Evolutionary conservation across 306 rosid genomes (phyloP).

Genomic region (Casuarina cunninghamiana): DNA sequence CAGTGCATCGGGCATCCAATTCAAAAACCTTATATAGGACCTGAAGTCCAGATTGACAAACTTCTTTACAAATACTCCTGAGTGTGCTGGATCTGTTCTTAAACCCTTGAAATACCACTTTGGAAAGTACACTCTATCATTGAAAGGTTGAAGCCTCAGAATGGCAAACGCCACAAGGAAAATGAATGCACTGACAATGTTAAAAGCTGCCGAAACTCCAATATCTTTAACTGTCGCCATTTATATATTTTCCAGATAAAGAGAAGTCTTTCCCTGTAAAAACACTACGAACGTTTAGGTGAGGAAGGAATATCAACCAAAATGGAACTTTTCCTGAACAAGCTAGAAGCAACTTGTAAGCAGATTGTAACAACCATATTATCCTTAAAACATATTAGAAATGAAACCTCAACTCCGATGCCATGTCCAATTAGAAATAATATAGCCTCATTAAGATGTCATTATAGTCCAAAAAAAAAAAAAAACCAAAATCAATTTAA

Average conservation of each 20-base stretch:
- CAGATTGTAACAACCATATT: background rate
- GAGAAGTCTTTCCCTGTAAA: slow-evolving; percentile 41
- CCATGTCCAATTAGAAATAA: background rate
- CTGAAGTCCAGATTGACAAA: slow-evolving; percentile 87
- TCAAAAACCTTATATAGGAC: slow-evolving; percentile 67
- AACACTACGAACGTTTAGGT: background rate
- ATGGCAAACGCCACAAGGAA: slow-evolving; percentile 81
- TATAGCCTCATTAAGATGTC: background rate
- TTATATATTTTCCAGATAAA: slow-evolving; percentile 16
- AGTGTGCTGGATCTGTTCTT: slow-evolving; percentile 70
- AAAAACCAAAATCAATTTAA: background rate
- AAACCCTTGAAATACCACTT: slow-evolving; percentile 89
- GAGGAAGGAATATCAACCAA: background rate
- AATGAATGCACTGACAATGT: slow-evolving; percentile 69
- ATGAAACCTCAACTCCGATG: background rate
- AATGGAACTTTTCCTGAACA: background rate
- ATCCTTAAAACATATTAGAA: background rate
- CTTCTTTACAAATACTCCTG: slow-evolving; percentile 69
- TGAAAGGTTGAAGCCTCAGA: slow-evolving; percentile 93
- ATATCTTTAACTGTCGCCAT: slow-evolving; percentile 86
- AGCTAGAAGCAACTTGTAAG: background rate
- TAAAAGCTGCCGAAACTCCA: slow-evolving; percentile 70
- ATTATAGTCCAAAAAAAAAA: background rate
- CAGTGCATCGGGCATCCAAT: slow-evolving; percentile 97
- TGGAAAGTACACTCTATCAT: slow-evolving; percentile 94